phyloP scores from a whole-genome alignment of 2,329 filamentous ascomycete genomes.

The Apiospora phragmitis region DNA sequence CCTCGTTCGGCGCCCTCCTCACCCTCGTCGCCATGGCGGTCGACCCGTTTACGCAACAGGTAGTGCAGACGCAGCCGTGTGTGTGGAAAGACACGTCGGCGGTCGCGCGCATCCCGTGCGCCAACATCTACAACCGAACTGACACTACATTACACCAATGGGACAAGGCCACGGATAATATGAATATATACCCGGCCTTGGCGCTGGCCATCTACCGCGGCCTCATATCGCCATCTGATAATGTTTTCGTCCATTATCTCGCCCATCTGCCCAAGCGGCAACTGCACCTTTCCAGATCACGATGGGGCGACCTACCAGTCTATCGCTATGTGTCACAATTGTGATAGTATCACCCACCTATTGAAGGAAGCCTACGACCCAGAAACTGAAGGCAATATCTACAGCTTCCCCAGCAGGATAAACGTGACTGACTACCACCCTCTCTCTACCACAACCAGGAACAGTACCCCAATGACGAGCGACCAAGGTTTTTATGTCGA shows the following conservation, averaged over 20 bases:
- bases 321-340: not conserved
- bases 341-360: not conserved
- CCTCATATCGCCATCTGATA: too few species aligned
- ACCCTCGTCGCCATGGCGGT: conserved; percentile 14
- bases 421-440: too few species aligned
- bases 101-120: not conserved
- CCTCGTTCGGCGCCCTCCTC: conserved; percentile 12
- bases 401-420: too few species aligned
- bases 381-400: too few species aligned
- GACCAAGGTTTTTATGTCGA: too few species aligned
- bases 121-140: too few species aligned
- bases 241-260: not conserved
- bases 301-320: not conserved
- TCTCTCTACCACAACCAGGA: too few species aligned
- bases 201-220: too few species aligned
- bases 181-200: too few species aligned
- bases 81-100: not conserved
- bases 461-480: too few species aligned
- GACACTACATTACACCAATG: too few species aligned
- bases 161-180: too few species aligned
- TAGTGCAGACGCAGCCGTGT: not conserved
- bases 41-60: conserved; percentile 16
- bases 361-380: not conserved
- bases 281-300: not conserved
- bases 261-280: not conserved